Evolutionary conservation across 495 filamentous ascomycete genomes (phyloP).

Genomic region (Aspergillus ostianus): DNA sequence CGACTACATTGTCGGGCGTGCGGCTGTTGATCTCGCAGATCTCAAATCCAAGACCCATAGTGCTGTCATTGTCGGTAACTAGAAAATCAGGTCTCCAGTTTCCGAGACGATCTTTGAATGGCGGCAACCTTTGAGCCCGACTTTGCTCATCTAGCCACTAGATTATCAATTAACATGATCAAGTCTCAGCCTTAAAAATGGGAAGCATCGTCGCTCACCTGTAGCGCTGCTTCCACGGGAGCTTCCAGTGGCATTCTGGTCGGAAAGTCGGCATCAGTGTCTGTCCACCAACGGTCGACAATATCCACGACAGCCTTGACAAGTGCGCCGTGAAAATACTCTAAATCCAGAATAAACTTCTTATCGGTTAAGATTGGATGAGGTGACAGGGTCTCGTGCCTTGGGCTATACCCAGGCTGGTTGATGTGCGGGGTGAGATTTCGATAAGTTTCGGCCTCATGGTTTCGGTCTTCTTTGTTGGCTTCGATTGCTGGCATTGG

Average conservation of each 20-base stretch:
- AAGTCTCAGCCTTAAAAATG: neutral
- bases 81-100: slow-evolving; percentile 38
- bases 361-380: slow-evolving; percentile 5
- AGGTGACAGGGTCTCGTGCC: slow-evolving; percentile 5
- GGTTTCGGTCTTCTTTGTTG: neutral
- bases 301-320: slow-evolving; percentile 32
- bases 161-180: neutral
- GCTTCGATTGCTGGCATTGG: neutral
- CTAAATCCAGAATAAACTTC: neutral
- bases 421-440: neutral
- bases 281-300: slow-evolving; percentile 39
- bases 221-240: slow-evolving; percentile 27
- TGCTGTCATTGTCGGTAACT: slow-evolving; percentile 13
- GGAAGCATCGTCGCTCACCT: neutral
- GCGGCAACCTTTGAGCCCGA: slow-evolving; percentile 2
- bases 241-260: slow-evolving; percentile 32
- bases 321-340: slow-evolving; percentile 22
- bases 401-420: neutral
- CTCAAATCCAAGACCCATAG: slow-evolving; percentile 9
- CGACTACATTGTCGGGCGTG: slow-evolving; percentile 31
- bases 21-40: slow-evolving; percentile 45
- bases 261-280: slow-evolving; percentile 28
- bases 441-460: neutral
- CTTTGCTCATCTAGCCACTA: slow-evolving; percentile 15
- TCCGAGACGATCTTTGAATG: slow-evolving; percentile 18